Evolutionary conservation across 2,329 filamentous ascomycete genomes (phyloP), one percentile per base, ranked within the genome.

Genomic region (Ascochyta viciae-villosae): DNA sequence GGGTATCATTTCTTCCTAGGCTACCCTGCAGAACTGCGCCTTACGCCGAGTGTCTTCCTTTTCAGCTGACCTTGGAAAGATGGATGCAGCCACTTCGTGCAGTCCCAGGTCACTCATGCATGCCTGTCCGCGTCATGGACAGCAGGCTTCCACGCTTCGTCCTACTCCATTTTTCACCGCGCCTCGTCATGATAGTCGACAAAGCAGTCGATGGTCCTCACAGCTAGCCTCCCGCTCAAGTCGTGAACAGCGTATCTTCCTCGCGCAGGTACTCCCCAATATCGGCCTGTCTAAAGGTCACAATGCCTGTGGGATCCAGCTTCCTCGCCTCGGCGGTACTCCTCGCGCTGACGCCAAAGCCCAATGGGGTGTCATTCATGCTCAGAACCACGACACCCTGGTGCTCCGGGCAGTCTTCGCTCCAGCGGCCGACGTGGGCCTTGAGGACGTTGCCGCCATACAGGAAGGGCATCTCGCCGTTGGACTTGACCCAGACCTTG

Each of bases 391-490:
- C 87, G 12, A 96, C 89, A 38, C 95, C 95, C 68, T 92, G 89
- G 77, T 98, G 93, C 78, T 96, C 92, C 0, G 94, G 93, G 68
- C 90, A 93, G 80, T 98, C 94, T 71, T 96, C 92, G 37, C 87
- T 90, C 88, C 90, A 94, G 59, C 92, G 81, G 19, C 91, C 91
- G 16, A 95, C 85, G 74, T 92, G 89, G 29, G 89, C 89, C 76
- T 91, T 91, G 65, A 96, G 86, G 48, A 96, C 83, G 76, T 98
- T 93, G 54, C 91, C 91, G 49, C 95, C 95, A 78, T 98, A 99
- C 42, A 99, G 80, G 76, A 96, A 98, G 1, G 95, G 94, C 92
- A 97, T 96, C 72, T 96, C 93, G 65, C 95, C 95, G 78, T 98
- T 98, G 57, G 88, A 85, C 79, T 96, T 96, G 65, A 99, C 89